Base-by-base conservation (phyloP, 2,329 filamentous ascomycete species). In the Diplocarpon rosae region DNA sequence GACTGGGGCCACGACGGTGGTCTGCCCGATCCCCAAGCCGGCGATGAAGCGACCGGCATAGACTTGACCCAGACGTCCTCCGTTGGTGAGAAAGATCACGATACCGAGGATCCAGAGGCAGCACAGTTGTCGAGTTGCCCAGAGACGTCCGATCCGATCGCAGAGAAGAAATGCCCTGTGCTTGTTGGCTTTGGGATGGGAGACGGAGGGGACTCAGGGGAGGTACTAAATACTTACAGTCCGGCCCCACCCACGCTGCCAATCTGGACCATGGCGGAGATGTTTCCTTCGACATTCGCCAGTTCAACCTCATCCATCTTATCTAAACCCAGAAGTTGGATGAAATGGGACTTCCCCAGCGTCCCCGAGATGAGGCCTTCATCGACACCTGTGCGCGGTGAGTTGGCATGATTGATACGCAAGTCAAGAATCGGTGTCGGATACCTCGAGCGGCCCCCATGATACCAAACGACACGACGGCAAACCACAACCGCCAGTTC, bases 401-500 rank as follows among this genome's bases (percentile, higher is more conserved):
- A 42, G 40, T n/a, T n/a, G n/a, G n/a, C n/a, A n/a, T n/a, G 6
- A 17, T 10, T 27, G 15, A 1, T 16, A 16, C 15, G n/a, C 4
- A 30, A 8, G 16, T 12, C 12, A 17, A 14, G 14, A 16, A 11
- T 3, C 8, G 6, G 10, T 6, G 14, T 4, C 14, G 30, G 30
- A 15, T 36, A 46, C 85, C 85, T 47, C 84, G 75, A 33, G 83
- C 83, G 2, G 84, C 83, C 43, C 85, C 85, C 64, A 89, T 77
- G 30, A 90, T 72, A 38, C 79, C 80, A 51, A 87, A 86, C 4
- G 77, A 80, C 50, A 85, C 59, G 43, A 88, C 48, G 34, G 83
- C 79, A 62, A 84, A 85, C 80, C 82, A 87, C 49, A 89, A 69
- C 36, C 77, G 71, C 82, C 82, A 87, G 66, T 89, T 89, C 62